Evolutionary conservation across 2,329 filamentous ascomycete genomes (phyloP), one percentile per base, ranked within the genome.

Genomic region (Aspergillus brasiliensis): DNA sequence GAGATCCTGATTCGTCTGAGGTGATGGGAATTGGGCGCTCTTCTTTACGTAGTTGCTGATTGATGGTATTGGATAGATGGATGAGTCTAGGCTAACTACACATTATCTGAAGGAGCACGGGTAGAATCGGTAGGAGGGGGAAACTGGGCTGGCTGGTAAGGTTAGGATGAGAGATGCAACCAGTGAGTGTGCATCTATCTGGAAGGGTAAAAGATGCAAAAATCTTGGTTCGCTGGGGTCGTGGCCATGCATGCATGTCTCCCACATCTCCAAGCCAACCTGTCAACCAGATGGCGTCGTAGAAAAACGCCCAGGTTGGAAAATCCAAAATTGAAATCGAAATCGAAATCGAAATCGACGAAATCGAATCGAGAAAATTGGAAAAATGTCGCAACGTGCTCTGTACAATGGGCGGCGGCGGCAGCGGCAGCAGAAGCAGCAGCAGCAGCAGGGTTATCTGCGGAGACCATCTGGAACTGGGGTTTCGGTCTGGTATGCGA

Each of bases 271-370:
- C 25, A 27, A 23, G 34, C 44, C 56, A 56, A 56, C 28, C 59
- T 63, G 55, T 56, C 58, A 61, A 61, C 40, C 46, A 44, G 42
- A 59, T 59, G 57, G 46, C 57, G 28, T 59, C 57, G 57, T 49
- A 51, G 57, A 44, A 38, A 46, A 37, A 21, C 10, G 31, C 31
- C 31, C 31, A 34, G 31, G 31, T 13, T 31, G 4, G 28, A 31
- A 21, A 21, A 34, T 31, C 31, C 15, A 52, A 52, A 57, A 34
- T 44, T 28, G 55, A 51, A 56, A 56, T 42, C 27, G 58, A 52
- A 28, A 47, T 27, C 27, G 31, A 34, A 44, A 34, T 44, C 37
- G 55, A 51, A 56, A 56, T 42, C 27, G 58, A 52, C n/a, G n/a
- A n/a, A 28, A 47, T 27, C 27, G 31, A 34, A 44, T 44, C 40